Conservation (phyloP, 2,329 filamentous ascomycete genomes). For the Aspergillus ochraceoroseus region DNA sequence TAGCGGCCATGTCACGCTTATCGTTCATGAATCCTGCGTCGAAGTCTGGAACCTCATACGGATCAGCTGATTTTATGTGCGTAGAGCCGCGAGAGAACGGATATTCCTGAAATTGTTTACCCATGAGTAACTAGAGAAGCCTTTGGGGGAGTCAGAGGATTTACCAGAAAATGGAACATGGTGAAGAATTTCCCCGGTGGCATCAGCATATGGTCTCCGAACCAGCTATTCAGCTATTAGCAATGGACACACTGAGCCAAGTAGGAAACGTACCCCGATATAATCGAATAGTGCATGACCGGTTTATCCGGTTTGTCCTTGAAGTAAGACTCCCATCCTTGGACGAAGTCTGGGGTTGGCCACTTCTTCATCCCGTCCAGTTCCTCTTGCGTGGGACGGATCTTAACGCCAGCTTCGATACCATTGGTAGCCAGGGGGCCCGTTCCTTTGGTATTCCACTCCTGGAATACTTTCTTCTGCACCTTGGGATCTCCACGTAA, state of each 20-base stretch:
- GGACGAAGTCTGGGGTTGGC: conserved; percentile 65
- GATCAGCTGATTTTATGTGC: conserved; percentile 65
- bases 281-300: conserved; percentile 79
- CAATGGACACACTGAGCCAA: background rate
- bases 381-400: conserved; percentile 65
- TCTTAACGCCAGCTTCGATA: conserved; percentile 75
- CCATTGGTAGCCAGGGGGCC: conserved; percentile 73
- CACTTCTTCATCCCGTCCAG: conserved; percentile 64
- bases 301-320: conserved; percentile 81
- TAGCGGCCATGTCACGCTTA: conserved; percentile 75
- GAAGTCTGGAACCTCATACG: conserved; percentile 71
- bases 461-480: conserved; percentile 68
- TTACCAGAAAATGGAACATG: conserved; percentile 72
- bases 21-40: conserved; percentile 83
- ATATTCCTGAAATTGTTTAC: conserved; percentile 50
- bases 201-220: conserved; percentile 54
- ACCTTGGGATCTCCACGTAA: conserved; percentile 66
- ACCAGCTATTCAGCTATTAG: conserved; percentile 32
- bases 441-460: conserved; percentile 75
- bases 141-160: conserved; percentile 1
- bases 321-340: conserved; percentile 76
- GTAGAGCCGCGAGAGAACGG: conserved; percentile 69
- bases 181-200: conserved; percentile 75
- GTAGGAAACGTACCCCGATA: conserved; percentile 50
- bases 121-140: background rate